Evolutionary conservation across 2,329 filamentous ascomycete genomes (phyloP).

Genomic region (Diaporthe sp.): DNA sequence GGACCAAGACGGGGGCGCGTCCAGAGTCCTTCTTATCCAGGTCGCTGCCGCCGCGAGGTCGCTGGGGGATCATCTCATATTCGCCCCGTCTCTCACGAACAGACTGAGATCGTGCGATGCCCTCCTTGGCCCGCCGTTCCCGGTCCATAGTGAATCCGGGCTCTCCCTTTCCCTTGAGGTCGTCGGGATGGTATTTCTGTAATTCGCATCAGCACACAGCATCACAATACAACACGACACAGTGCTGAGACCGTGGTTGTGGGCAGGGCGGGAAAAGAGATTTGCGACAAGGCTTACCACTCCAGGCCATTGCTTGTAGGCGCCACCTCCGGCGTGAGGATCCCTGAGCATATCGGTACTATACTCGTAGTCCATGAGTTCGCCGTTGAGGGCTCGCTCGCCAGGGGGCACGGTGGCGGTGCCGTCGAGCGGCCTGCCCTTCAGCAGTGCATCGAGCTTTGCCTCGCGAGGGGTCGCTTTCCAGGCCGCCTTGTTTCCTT

Average conservation of each 20-base stretch:
- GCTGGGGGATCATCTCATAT: slow-evolving; percentile 64
- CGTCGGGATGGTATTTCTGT: slow-evolving; percentile 78
- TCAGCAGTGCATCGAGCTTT: slow-evolving; percentile 78
- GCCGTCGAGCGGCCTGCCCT: slow-evolving; percentile 85
- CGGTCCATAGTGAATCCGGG: slow-evolving; percentile 80
- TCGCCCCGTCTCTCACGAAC: slow-evolving; percentile 50
- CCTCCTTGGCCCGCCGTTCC: slow-evolving; percentile 72
- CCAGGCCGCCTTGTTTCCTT: slow-evolving; percentile 82
- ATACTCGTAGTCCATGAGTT: slow-evolving; percentile 83
- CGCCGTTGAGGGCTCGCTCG: slow-evolving; percentile 75
- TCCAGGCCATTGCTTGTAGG: slow-evolving; percentile 82
- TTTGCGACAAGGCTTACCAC: slow-evolving; percentile 68
- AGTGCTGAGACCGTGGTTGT: neutral
- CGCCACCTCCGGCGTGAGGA: slow-evolving; percentile 74
- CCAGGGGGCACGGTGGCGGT: slow-evolving; percentile 84
- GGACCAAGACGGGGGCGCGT: slow-evolving; percentile 43
- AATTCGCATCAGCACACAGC: neutral
- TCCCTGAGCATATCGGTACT: slow-evolving; percentile 90
- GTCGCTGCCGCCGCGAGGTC: slow-evolving; percentile 41
- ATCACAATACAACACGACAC: neutral
- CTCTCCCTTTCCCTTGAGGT: slow-evolving; percentile 87
- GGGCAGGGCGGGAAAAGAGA: too few species aligned
- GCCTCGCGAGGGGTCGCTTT: slow-evolving; percentile 85
- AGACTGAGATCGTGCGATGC: slow-evolving; percentile 44
- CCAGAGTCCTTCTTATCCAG: slow-evolving; percentile 43